These are phyloP conservation scores for Trichoderma afroharzianum DNA, from an alignment of 2,329 filamentous ascomycete genomes.

Conservation along the genomic window DNA sequence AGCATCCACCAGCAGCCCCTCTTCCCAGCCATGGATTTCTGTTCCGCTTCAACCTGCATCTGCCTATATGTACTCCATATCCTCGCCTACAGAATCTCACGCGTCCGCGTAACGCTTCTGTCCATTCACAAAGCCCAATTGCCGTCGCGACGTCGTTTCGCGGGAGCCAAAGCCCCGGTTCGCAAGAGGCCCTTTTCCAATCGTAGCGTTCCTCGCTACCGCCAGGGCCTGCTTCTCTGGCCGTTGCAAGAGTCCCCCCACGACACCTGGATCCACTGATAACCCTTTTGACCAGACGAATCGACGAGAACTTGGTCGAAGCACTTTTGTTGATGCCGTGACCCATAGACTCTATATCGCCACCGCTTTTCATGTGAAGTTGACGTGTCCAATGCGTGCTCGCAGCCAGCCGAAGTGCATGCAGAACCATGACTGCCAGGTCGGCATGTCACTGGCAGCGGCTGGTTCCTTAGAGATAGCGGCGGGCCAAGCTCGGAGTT, in stretches of 20 bases:
- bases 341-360: background rate
- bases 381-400: background rate
- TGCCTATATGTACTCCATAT: background rate
- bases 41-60: background rate
- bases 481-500: background rate
- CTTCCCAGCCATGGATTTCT: slow-evolving; percentile 2
- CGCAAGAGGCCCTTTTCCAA: background rate
- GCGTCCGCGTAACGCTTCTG: background rate
- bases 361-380: background rate
- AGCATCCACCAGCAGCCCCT: slow-evolving; percentile 1
- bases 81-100: background rate
- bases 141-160: background rate
- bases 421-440: background rate
- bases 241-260: background rate
- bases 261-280: slow-evolving; percentile 1
- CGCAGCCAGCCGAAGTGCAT: slow-evolving; percentile 1
- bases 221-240: background rate
- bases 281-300: background rate
- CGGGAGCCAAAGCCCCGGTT: background rate
- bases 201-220: background rate
- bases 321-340: background rate
- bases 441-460: slow-evolving; percentile 5
- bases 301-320: background rate
- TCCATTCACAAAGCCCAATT: slow-evolving; percentile 7
- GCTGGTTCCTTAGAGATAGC: background rate